phyloP scores from a whole-genome alignment of 139 green algal species.

The Pleodorina starrii region DNA sequence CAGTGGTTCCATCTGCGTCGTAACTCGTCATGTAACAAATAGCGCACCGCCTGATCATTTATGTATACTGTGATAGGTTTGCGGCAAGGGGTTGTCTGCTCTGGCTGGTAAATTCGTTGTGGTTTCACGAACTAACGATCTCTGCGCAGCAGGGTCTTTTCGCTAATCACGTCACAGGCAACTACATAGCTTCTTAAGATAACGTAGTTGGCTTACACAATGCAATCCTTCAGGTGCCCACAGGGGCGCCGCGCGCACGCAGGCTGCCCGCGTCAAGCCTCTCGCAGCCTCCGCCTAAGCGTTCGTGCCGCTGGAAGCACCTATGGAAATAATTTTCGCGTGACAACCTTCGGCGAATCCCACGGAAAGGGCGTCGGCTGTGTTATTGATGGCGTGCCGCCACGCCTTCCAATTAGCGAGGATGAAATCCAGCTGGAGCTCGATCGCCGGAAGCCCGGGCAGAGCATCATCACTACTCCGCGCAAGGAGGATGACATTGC shows the following conservation, averaged over 20 bases:
- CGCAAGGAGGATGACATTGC: constrained; percentile 95
- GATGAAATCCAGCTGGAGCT: constrained; percentile 91
- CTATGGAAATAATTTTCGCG: constrained; percentile 92
- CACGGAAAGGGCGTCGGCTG: constrained; percentile 98
- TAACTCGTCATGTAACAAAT: too few relatives aligned
- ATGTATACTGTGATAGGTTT: too few relatives aligned
- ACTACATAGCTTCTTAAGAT: too few relatives aligned
- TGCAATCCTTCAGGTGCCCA: not conserved
- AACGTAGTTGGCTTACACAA: not conserved
- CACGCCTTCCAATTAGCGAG: constrained; percentile 87
- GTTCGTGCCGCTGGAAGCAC: constrained; percentile 79
- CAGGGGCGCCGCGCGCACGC: not conserved
- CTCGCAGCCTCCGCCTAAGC: constrained; percentile 4
- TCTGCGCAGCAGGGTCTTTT: too few relatives aligned
- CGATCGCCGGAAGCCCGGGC: constrained; percentile 90
- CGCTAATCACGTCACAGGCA: too few relatives aligned
- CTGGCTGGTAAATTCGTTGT: too few relatives aligned
- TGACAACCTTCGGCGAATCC: constrained; percentile 98
- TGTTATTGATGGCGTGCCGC: constrained; percentile 96
- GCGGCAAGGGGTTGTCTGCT: too few relatives aligned
- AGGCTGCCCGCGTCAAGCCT: not conserved
- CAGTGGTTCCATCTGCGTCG: too few relatives aligned
- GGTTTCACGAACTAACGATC: too few relatives aligned
- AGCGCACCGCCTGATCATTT: too few relatives aligned
- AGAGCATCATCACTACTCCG: constrained; percentile 98